A percentile compares a stretch with the other conserved stretches of the same genome.
Evolutionary conservation across 352 stramenopile genomes (phyloP).

Genomic region (Phytophthora macrochlamydospora): DNA sequence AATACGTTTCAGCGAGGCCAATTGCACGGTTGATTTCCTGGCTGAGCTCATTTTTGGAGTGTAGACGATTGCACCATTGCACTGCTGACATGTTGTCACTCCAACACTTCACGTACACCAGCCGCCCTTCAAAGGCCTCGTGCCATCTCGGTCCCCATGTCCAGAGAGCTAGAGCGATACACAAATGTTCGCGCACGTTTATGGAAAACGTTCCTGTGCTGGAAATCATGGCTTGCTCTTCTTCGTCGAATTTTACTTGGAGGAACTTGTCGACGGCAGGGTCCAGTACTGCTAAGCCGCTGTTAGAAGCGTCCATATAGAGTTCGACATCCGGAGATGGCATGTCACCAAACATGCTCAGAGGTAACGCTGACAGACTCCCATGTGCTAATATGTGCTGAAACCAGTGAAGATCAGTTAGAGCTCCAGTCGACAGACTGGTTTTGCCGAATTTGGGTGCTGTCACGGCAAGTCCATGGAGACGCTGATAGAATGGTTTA

Average conservation of each 20-base stretch:
- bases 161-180: constrained; percentile 14
- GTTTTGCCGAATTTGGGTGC: not conserved
- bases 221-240: not conserved
- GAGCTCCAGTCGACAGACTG: not conserved
- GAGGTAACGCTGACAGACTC: not conserved
- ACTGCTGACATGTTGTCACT: constrained; percentile 19
- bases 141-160: constrained; percentile 14
- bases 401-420: not conserved
- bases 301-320: constrained; percentile 2
- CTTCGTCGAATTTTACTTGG: constrained; percentile 3
- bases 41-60: constrained; percentile 5
- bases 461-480: not conserved
- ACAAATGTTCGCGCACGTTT: constrained; percentile 27
- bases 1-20: constrained; percentile 11
- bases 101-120: constrained; percentile 14
- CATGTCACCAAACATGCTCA: not conserved
- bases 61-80: constrained; percentile 14
- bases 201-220: not conserved
- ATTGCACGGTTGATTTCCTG: constrained; percentile 35
- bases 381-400: not conserved
- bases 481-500: constrained; percentile 7
- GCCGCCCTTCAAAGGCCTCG: not conserved
- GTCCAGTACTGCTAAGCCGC: not conserved
- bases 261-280: not conserved
- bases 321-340: not conserved